phyloP scores from a whole-genome alignment of 2,329 filamentous ascomycete species.

The Alternaria angustiovoidea region DNA sequence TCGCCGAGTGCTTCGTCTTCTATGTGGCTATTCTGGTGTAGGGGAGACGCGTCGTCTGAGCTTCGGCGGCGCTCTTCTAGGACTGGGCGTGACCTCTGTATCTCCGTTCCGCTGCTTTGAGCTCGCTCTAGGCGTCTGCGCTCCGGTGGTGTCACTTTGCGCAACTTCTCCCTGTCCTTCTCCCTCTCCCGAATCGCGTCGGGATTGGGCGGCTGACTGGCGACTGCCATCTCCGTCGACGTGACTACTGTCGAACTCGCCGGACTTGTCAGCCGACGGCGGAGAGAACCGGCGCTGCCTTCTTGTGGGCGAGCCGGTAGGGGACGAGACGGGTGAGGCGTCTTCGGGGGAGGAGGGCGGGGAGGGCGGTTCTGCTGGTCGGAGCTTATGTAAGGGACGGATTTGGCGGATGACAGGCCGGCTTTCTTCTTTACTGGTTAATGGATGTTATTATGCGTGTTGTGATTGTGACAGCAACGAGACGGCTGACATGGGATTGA shows the following conservation, averaged over 20 bases:
- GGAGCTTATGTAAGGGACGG: conserved; percentile 38
- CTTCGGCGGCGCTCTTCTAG: conserved; percentile 47
- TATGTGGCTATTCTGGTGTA: conserved; percentile 20
- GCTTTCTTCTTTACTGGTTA: conserved; percentile 49
- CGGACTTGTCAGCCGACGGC: conserved; percentile 47
- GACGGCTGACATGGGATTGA: conserved; percentile 13
- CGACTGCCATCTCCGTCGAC: conserved; percentile 42
- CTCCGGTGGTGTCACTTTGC: conserved; percentile 35
- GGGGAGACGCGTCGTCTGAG: conserved; percentile 43
- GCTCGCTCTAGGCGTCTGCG: conserved; percentile 21
- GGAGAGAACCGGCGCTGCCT: conserved; percentile 44
- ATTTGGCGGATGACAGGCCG: conserved; percentile 44
- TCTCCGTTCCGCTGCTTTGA: conserved; percentile 20
- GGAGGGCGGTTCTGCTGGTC: conserved; percentile 42
- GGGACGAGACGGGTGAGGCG: conserved; percentile 34
- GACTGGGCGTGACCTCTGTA: conserved; percentile 36
- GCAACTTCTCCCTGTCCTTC: conserved; percentile 36
- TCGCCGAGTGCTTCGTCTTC: conserved; percentile 13
- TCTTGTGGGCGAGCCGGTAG: conserved; percentile 45
- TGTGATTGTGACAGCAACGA: conserved; percentile 21
- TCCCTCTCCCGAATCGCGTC: conserved; percentile 29
- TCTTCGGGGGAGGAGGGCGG: conserved; percentile 38
- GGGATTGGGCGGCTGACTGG: conserved; percentile 36
- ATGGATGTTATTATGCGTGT: conserved; percentile 46
- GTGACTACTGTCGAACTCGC: conserved; percentile 46